phyloP scores from a whole-genome alignment of 2,329 filamentous ascomycete species.

The Coniochaeta sp. region DNA sequence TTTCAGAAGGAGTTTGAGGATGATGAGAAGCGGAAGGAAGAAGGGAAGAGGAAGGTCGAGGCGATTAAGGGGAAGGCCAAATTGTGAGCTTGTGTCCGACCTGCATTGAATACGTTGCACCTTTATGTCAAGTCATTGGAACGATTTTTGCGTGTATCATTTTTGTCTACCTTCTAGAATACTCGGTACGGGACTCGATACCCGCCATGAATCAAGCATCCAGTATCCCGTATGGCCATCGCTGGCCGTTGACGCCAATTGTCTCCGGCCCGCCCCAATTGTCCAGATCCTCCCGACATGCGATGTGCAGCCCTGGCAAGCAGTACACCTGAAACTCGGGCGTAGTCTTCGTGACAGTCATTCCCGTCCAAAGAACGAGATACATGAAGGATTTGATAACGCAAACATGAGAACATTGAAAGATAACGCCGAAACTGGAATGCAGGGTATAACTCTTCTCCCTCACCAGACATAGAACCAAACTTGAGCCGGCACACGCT shows the following conservation, averaged over 20 bases:
- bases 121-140: not conserved
- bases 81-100: constrained; percentile 17
- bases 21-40: constrained; percentile 34
- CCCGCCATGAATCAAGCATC: not conserved
- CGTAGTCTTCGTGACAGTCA: not conserved
- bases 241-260: not conserved
- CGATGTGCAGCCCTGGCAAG: not conserved
- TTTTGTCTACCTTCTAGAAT: constrained; percentile 6
- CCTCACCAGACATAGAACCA: not conserved
- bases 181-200: not conserved
- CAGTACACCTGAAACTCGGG: not conserved
- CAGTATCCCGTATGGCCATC: not conserved
- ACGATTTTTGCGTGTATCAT: not conserved
- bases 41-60: constrained; percentile 35
- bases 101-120: too few relatives aligned
- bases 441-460: not conserved
- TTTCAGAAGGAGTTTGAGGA: constrained; percentile 31
- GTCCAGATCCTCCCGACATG: too few relatives aligned
- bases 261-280: not conserved
- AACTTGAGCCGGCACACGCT: not conserved
- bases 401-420: not conserved
- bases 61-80: constrained; percentile 38
- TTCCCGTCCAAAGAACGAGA: not conserved
- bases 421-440: not conserved
- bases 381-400: not conserved